Conservation (phyloP, 306 rosid species). For the Arachis hypogaea region DNA sequence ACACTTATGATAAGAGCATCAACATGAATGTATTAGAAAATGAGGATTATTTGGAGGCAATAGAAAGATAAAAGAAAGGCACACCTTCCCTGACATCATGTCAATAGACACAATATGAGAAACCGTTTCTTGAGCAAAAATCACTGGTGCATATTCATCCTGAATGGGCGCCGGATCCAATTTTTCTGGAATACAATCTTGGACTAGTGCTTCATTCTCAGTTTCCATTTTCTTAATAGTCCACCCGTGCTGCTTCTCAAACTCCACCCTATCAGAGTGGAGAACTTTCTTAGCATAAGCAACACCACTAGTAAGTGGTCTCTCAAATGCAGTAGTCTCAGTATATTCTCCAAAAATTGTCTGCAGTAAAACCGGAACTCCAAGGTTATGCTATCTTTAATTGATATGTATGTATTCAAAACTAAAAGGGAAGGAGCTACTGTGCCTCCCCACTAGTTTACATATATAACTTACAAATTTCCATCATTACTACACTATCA, state of each 20-base stretch:
- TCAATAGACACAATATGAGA: slow-evolving; percentile 98
- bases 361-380: slow-evolving; percentile 50
- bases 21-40: slow-evolving; percentile 15
- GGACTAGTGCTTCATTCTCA: slow-evolving; percentile 86
- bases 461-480: too few species aligned
- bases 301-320: slow-evolving; percentile 97
- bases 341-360: slow-evolving; percentile 90
- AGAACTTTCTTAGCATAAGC: slow-evolving; percentile 93
- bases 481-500: too few species aligned
- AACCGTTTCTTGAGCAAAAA: slow-evolving; percentile 98
- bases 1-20: slow-evolving; percentile 5
- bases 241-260: slow-evolving; percentile 91
- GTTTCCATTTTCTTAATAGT: slow-evolving; percentile 88
- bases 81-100: slow-evolving; percentile 99
- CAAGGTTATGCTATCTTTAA: slow-evolving; percentile 20
- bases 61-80: slow-evolving; percentile 37
- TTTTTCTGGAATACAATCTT: slow-evolving; percentile 89
- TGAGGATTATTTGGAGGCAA: not conserved
- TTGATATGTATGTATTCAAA: too few species aligned
- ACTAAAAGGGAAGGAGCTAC: too few species aligned
- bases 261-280: slow-evolving; percentile 74
- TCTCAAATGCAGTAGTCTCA: slow-evolving; percentile 86
- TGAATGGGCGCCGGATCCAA: slow-evolving; percentile 90
- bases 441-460: too few species aligned
- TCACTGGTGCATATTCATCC: slow-evolving; percentile 98